phyloP scores from a whole-genome alignment of 179 eudicot species.

The Amaranthus tricolor region DNA sequence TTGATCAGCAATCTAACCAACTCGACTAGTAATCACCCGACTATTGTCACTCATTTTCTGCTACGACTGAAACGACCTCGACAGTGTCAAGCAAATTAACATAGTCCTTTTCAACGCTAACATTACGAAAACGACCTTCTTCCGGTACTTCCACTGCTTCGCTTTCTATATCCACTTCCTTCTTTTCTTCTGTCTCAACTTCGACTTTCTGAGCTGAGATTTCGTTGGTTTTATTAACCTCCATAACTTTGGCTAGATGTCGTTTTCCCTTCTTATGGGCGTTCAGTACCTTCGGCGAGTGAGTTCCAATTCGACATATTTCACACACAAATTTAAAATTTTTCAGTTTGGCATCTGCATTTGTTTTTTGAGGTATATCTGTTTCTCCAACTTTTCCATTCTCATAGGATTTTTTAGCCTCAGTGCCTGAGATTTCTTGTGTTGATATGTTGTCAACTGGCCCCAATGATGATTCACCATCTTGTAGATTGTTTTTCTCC shows the following conservation, averaged over 20 bases:
- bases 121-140: constrained; percentile 3
- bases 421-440: neutral
- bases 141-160: constrained; percentile 5
- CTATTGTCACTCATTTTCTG: neutral
- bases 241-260: constrained; percentile 33
- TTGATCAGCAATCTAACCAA: constrained; percentile 2
- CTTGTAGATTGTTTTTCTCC: constrained; percentile 14
- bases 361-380: constrained; percentile 2
- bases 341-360: constrained; percentile 12
- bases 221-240: constrained; percentile 9
- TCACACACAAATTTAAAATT: constrained; percentile 42
- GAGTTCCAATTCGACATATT: constrained; percentile 40
- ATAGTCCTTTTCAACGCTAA: constrained; percentile 13
- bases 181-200: constrained; percentile 10
- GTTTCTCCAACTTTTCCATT: constrained; percentile 6
- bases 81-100: constrained; percentile 11
- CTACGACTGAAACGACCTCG: neutral
- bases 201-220: neutral
- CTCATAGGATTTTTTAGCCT: constrained; percentile 6
- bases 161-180: constrained; percentile 2
- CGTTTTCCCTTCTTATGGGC: constrained; percentile 49
- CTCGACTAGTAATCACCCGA: neutral
- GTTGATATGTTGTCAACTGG: neutral
- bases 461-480: constrained; percentile 9
- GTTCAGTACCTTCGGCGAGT: constrained; percentile 34